Evolutionary conservation across 1,139 yeast genomes (phyloP), one percentile per base, ranked within the genome.

Genomic region (Kluyveromyces sp.): DNA sequence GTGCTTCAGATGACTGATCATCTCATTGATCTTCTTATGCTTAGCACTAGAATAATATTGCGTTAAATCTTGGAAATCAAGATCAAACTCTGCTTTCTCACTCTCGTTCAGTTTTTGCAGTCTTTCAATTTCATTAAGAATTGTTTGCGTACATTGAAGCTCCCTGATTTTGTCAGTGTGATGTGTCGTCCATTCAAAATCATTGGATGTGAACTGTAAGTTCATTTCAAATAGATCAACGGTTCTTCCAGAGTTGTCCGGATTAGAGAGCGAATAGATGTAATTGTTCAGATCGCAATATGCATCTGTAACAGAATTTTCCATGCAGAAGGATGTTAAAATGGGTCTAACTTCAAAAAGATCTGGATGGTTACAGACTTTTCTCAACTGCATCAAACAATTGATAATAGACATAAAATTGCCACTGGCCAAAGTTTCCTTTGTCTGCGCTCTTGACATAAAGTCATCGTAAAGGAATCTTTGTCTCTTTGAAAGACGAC

Each of bases 361-460:
- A 66, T 94, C 96, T 0, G 98, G 98, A 66, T 92, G 98, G 58
- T 92, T 92, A 66, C 98, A 92, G 33, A 92, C 98, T 63, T 94
- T 94, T 55, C 99, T 78, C 57, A 94, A 70, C 64, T 94, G 99
- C 99, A 94, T 94, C 66, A 94, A 74, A 69, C 98, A 92, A 57
- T 94, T 94, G 56, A 94, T 89, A 58, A 94, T 94, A 17, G 96
- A 87, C 63, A 94, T 71, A 57, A 88, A 94, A 60, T 92, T 94
- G 2, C 98, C 98, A 15, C 95, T 86, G 0, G 94, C 94, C 49
- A 94, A 72, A 1, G 97, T 92, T 52, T 87, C 96, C 55, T 80
- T 82, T 0, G 99, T 94, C 57, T 89, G 94, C 6, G 98, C 95
- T 50, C 98, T 73, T 1, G 96, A 84, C 95, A 94, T 87, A 58